Base-by-base conservation (phyloP, 23 red algal species). In the Gracilaria caudata region DNA sequence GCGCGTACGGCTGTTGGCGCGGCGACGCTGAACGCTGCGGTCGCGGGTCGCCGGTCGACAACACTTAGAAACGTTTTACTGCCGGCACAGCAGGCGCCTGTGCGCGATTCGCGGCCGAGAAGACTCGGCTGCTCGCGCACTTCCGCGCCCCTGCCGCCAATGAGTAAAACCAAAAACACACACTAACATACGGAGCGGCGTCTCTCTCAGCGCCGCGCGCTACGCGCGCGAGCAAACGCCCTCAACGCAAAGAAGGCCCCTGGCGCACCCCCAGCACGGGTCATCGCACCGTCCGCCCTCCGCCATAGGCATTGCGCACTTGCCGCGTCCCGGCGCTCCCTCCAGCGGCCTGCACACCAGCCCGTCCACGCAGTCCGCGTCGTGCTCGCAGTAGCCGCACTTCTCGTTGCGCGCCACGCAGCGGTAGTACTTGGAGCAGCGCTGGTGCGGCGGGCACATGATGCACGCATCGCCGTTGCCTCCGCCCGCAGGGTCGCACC, bases 391-490 rank as follows among this genome's bases (percentile, higher is more conserved):
- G 24, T 41, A 75, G 39, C 38, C 70, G 43, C 70, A 75, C 70
- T 75, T 75, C 3, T 1, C n/a, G 38, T 36, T 75, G 37, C 70
- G 37, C 19, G 40, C 19, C n/a, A 75, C 70, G 70, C 70, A 75
- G 37, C 70, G 70, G 23, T 25, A 7, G 70, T 75, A 75, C 12
- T 16, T 23, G 12, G 70, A 75, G 25, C 70, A 75, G 21, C 70
- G 37, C 33, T 75, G 70, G 8, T 8, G 21, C 43, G 40, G 38
- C 37, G 70, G 19, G 38, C 70, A 75, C 70, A 75, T 75, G 70
- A 75, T 75, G 43, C 70, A 75, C 25, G 70, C 70, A 24, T 75
- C 70, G 37, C 70, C 70, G 43, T 75, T 47, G 37, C 70, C 70
- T 38, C 70, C 70, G 43, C 70, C 70, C 4, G 4, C 0, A 0